These are phyloP conservation scores for Viola odorata DNA, from an alignment of 345 rosid species.

Conservation along the genomic window DNA sequence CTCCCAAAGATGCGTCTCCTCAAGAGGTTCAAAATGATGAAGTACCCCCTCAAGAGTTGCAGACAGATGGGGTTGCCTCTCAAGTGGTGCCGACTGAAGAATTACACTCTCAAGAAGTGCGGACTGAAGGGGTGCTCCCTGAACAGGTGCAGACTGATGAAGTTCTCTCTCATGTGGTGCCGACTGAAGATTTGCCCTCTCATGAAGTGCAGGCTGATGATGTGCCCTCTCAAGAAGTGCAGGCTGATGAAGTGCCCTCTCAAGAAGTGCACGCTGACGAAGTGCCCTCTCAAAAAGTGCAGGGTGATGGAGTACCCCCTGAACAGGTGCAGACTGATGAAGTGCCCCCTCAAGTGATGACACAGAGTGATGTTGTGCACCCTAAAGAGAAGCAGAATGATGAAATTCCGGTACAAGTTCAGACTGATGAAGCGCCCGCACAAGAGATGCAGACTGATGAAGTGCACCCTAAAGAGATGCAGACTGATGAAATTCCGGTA, in stretches of 20 bases:
- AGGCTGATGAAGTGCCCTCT: background rate
- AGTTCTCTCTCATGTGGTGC: background rate
- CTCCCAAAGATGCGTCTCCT: background rate
- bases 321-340: background rate
- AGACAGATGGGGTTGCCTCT: background rate
- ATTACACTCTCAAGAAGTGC: background rate
- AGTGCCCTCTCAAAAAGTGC: background rate
- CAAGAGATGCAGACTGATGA: too few species aligned
- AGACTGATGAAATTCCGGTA: too few species aligned
- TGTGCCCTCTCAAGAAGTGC: background rate
- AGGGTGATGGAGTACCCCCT: background rate
- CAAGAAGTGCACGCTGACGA: slow-evolving; percentile 4
- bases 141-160: background rate
- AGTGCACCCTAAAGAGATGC: background rate
- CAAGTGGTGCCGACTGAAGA: background rate
- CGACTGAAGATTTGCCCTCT: background rate
- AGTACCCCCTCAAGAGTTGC: background rate
- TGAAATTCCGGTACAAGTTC: background rate
- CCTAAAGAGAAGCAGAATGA: background rate
- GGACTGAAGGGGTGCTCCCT: background rate
- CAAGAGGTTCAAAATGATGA: too few species aligned
- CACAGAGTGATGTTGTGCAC: background rate
- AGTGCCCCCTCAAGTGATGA: slow-evolving; percentile 1
- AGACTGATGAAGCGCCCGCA: background rate
- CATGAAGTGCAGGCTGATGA: background rate